Evolutionary conservation across 805 yeast species (phyloP), one percentile per base, ranked within the genome.

Genomic region (Yamadazyma olivae): DNA sequence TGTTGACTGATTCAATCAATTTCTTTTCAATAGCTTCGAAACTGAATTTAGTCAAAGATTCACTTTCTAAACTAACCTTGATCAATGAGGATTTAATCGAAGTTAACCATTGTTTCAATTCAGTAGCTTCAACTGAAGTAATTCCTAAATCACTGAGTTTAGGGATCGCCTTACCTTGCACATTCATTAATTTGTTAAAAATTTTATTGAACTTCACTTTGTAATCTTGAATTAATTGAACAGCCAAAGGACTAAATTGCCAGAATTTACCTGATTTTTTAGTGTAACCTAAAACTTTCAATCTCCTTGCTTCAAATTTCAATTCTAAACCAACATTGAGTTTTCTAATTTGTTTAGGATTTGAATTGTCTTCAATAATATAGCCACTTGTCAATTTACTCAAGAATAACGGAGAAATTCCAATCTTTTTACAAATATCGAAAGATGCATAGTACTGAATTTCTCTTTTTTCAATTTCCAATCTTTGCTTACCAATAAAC

Each of bases 231-330:
- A 93, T 57, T 44, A 90, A 65, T 22, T 74, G 70, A 26, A 84
- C 60, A 0, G 97, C 95, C 48, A 82, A 64, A 7, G 77, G 79
- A 44, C 95, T 84, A 58, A 70, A 93, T 48, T 81, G 88, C 99
- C 99, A 93, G 35, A 52, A 54, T 9, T 25, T 40, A 10, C 49
- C 49, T 8, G 36, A 23, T 51, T 81, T 79, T 40, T 80, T 74
- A 1, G 96, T 79, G 63, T 79, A 91, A 4, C 98, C 99, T 44
- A 90, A 70, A 3, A 87, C 98, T 59, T 91, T 91, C 50, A 77
- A 74, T 48, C 88, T 77, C 41, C 77, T 76, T 16, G 77, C 76
- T 46, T 90, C 96, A 59, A 81, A 84, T 61, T 90, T 90, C 57
- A 93, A 69, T 39, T 83, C 85, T 44, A 93, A 67, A 15, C 98